Base-by-base conservation (phyloP, 2,329 filamentous ascomycete species). In the Xylaria sp. region DNA sequence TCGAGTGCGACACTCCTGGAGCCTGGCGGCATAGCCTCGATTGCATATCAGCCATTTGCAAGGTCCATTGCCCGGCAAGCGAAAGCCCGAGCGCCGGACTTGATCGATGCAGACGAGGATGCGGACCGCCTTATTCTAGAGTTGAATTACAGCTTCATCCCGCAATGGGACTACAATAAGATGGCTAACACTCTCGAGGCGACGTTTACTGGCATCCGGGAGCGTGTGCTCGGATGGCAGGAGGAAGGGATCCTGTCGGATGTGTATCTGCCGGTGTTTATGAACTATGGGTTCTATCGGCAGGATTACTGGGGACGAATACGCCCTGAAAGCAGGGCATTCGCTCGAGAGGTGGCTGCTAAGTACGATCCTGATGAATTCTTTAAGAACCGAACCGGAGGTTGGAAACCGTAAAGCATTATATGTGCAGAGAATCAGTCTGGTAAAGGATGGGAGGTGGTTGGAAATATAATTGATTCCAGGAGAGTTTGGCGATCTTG, bases 261-360 rank as follows among this genome's bases (percentile, higher is more conserved):
- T 25, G 74, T 76, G 5, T 81, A 81, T 62, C 73, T 80, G 32
- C 82, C 82, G 5, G 70, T 83, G 5, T 83, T 82, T 63, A 80
- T 82, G 79, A 84, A 83, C 69, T 81, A 83, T 48, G 80, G 76
- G 1, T 82, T 80, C 65, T 79, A 76, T 46, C 67, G 77, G 23
- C 78, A 83, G 67, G 81, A 83, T 57, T 83, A 82, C 68, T 83
- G 78, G 68, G 78, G 76, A 0, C 72, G 81, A 41, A 63, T 84
- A 65, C 79, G 76, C 63, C 75, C 79, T 0, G 78, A 76, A 70
- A 80, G 71, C 61, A 68, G 76, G 50, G 70, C 72, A 41, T 74
- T 83, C 48, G 81, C 80, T 1, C 71, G 73, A 39, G 36, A 50
- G 6, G 80, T 83, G 10, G 73, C 78, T 6, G 70, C 71, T 0